Evolutionary conservation across 768 basidiomycete genomes (phyloP), one percentile per base, ranked within the genome.

Genomic region (Dentipellis fragilis): DNA sequence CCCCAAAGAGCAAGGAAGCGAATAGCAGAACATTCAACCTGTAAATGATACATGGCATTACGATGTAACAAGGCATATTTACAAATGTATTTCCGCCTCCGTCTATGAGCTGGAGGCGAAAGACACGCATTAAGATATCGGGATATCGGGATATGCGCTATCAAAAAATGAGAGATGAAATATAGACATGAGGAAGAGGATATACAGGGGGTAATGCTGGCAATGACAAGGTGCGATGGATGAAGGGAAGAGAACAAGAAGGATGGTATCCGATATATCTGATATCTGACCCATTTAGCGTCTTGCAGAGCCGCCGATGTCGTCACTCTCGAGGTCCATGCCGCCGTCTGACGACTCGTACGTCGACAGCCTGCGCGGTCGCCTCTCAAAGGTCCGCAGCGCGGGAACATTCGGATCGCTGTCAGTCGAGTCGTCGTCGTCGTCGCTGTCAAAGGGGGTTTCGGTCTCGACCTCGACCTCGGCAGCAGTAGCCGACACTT

Each of bases 301-400:
- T 53, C 71, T 59, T 22, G 74, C 73, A 14, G 73, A 73, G 12
- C 71, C 72, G 9, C 72, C 67, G 48, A 72, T 67, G 16, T 57
- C 56, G 46, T 72, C 72, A 51, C 71, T 71, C 61, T 82, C 80
- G 36, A 78, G 57, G 62, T 82, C 79, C 64, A 80, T 68, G 1
- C 63, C 63, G 17, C 73, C 74, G 11, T 83, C 76, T 4, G 68
- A 65, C 22, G 72, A 71, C 57, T 83, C 79, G 59, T 72, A 81
- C 21, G 75, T 75, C 5, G 82, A 81, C 49, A 80, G 63, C 52
- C 79, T 68, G 21, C 75, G 64, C 19, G 63, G 59, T 4, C 58
- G 63, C 16, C 56, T 63, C 21, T 55, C 51, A 51, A 49, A 58
- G 37, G 51, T 54, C 12, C 47, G 49, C 23, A 40, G 51, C 51